Evolutionary conservation across 345 rosid genomes (phyloP), one percentile per base, ranked within the genome.

Genomic region (Nephelium lappaceum): DNA sequence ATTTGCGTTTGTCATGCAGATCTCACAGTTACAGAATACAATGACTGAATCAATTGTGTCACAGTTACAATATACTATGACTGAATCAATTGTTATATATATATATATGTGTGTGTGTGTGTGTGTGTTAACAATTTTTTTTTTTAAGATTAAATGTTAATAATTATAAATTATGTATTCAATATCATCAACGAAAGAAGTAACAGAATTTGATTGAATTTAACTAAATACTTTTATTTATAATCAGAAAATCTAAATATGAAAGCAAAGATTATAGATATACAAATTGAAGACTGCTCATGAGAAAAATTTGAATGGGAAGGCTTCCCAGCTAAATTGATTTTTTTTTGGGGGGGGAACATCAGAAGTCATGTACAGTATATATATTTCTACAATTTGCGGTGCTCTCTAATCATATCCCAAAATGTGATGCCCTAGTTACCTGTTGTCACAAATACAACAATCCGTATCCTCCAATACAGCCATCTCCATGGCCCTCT

Each of bases 361-460:
- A 16, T 64, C 41, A 64, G 1, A 64, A 31, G 51, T 27, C 19
- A 31, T 64, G n/a, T 67, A 67, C 71, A 67, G 23, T 57, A 39
- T 5, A 6, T 49, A 6, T 64, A 47, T 60, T 75, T 65, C 39
- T 41, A 36, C 67, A 61, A 61, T 73, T 60, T 53, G 65, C 61
- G n/a, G 39, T 74, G 38, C 11, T 31, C 57, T 61, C 69, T 74
- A 61, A 42, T 42, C 11, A 3, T 36, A 45, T 23, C 51, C 42
- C 43, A 12, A 47, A 19, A 49, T 47, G 45, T 4, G n/a, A 61
- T 42, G 69, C 21, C 71, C 78, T 75, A 49, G 51, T 63, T 36
- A 65, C 49, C 61, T 31, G 78, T 18, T 4, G 78, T 49, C 1
- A 75, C 24, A 14, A n/a, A 25, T 62, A 63, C 71, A 75, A n/a